These are phyloP conservation scores for Yarrowia osloensis DNA, from an alignment of 805 yeast species.

Conservation along the genomic window DNA sequence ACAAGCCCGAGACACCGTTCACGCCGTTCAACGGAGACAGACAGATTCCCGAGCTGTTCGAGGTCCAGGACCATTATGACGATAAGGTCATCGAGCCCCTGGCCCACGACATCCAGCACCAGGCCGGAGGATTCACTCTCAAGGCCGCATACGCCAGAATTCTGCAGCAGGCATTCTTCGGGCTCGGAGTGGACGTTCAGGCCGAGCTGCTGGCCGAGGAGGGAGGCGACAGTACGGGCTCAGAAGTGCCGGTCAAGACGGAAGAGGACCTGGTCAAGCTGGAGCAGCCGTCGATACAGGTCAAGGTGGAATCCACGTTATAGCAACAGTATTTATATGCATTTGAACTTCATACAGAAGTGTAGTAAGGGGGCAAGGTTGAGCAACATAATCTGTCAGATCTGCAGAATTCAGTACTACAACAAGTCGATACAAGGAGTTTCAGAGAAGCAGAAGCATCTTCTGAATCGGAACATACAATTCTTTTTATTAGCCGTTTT, in stretches of 20 bases:
- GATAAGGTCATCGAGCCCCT: constrained; percentile 65
- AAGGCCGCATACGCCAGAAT: constrained; percentile 71
- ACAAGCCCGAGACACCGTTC: constrained; percentile 59
- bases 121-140: constrained; percentile 84
- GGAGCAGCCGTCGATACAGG: constrained; percentile 22
- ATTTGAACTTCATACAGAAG: too few species aligned
- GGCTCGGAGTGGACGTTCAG: constrained; percentile 78
- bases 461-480: too few species aligned
- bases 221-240: not conserved
- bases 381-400: too few species aligned
- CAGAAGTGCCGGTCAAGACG: not conserved
- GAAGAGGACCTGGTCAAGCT: not conserved
- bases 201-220: constrained; percentile 46
- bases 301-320: constrained; percentile 18
- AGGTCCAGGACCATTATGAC: constrained; percentile 51
- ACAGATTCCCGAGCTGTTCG: constrained; percentile 55
- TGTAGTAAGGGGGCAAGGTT: too few species aligned
- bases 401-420: too few species aligned
- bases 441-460: too few species aligned
- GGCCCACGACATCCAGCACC: constrained; percentile 60
- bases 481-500: too few species aligned
- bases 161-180: constrained; percentile 85
- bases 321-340: constrained; percentile 26
- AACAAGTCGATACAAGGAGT: too few species aligned
- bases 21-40: constrained; percentile 95